Base-by-base conservation (phyloP, 257 asterid genomes). In the Cruciata laevipes region DNA sequence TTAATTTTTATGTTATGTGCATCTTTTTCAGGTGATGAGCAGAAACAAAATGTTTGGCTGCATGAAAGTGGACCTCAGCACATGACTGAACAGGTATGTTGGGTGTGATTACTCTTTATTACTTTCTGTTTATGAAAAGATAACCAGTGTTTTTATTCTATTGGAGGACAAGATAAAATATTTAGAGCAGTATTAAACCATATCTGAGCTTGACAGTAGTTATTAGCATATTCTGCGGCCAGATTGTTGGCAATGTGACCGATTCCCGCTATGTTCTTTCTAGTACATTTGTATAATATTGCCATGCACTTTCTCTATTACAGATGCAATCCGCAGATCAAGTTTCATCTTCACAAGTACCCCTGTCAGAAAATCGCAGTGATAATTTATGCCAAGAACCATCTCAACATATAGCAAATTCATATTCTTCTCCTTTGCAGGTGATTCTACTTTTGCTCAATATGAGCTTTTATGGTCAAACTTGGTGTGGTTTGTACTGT, bases 1-100 rank as follows among this genome's bases (percentile, higher is more conserved):
- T 61, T 31, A 7, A 47, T 24, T 66, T 51, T 18, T 59, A 59
- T 35, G 6, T 65, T 18, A 70, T 70, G 55, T 74, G 63, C 35
- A 38, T 78, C 72, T 76, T n/a, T 32, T 75, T 75, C 82, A 82
- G 95, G 88, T 60, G 74, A 76, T 68, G 89, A 76, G 58, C 68
- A 65, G 47, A 76, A 71, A 68, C 79, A 71, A 55, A 73, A 76
- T 69, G 51, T 71, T 40, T 74, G 88, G 88, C 82, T 63, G 79
- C 82, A 71, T 13, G 79, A 78, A 40, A 80, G 69, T 71, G 67
- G 74, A 65, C 69, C 80, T 52, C 73, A 73, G 66, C 69, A 66
- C n/a, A 47, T 61, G 70, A 61, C 77, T 66, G 60, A 76, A 74
- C 84, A 83, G 90, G 90, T 87, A 72, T 65, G 61, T 33, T 24